Evolutionary conservation across 2,329 filamentous ascomycete genomes (phyloP), one percentile per base, ranked within the genome.

Genomic region (Botrytis elliptica): DNA sequence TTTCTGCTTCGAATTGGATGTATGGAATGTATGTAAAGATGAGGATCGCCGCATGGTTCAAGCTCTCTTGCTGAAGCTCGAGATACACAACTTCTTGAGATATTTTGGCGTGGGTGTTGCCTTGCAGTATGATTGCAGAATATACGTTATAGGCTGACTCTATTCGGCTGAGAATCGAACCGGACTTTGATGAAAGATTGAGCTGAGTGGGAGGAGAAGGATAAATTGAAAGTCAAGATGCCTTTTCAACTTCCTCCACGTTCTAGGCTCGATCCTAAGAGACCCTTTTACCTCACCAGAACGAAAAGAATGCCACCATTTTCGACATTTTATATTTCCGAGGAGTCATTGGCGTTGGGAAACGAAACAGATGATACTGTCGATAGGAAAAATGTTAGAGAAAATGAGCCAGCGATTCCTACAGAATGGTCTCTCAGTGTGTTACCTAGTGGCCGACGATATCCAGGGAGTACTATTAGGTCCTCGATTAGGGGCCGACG

Each of bases 321-420:
- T 25, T 69, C 64, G 12, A 73, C 71, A 33, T 73, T 73, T 40
- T 73, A 60, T 18, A 73, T 69, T 59, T 73, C 71, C 7, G 64
- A 52, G 16, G 71, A 73, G 38, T 69, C 71, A 7, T 33, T 69
- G 10, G 64, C 33, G 29, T 18, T 57, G 6, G 49, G 66, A 25
- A 33, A 69, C 22, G 66, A 69, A 44, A 62, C 42, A 4, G 33
- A 65, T 36, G 68, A 60, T 70, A 70, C 42, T 5, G 10, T 70
- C 12, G 57, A 69, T 33, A 25, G 12, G n/a, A 18, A 18, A 25
- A 25, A 57, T 33, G 44, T 22, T 18, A 69, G 10, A n/a, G 49
- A 57, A 25, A 29, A 69, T 2, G 66, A 33, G 55, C 38, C 49
- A 22, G 38, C 66, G 3, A 57, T 69, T 33, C 66, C 66, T 25